Evolutionary conservation across 202 grass and related monocot species (phyloP), one percentile per base, ranked within the genome.

Genomic region (Schoenoplectus triqueter): DNA sequence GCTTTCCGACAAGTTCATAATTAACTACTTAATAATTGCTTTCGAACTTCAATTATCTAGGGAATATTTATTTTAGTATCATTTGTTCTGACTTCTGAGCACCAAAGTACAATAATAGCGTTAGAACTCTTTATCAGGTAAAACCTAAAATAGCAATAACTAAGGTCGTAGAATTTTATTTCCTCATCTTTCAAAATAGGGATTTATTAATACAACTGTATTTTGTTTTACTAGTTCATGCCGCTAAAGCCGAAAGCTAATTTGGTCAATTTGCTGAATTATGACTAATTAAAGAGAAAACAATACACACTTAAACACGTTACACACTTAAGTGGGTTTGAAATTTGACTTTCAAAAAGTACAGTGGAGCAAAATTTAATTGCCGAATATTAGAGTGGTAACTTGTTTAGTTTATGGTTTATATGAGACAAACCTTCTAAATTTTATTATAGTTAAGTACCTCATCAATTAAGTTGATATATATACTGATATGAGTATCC

Each of bases 231-330:
- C 11, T 11, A 67, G 10, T 67, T 69, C 4, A 45, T 70, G 14
- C 42, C 15, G 6, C 13, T 71, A 71, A 71, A 71, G 15, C 42
- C 68, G 7, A 71, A 46, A 71, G 68, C 47, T 42, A 71, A 71
- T 71, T 71, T 15, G 42, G 68, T 72, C 69, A 47, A 72, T 72
- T 7, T 49, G 0, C 44, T 19, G 42, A 72, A 48, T 49, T 71
- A 48, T 71, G 15, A 71, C 69, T 31, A 31, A 31, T 31, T 18
- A 71, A 69, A 69, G 51, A 6, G 10, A 67, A 41, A 14, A 67
- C 3, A 40, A 41, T 65, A 31, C 31, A 31, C 31, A 31, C 1
- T 31, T 31, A 31, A n/a, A 31, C 31, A 31, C 31, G 31, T 31
- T 31, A 31, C 31, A 31, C 31, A 19, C 2, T 17, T n/a, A 31